Evolutionary conservation across 768 basidiomycete species (phyloP).

Genomic region (Piloderma croceum): DNA sequence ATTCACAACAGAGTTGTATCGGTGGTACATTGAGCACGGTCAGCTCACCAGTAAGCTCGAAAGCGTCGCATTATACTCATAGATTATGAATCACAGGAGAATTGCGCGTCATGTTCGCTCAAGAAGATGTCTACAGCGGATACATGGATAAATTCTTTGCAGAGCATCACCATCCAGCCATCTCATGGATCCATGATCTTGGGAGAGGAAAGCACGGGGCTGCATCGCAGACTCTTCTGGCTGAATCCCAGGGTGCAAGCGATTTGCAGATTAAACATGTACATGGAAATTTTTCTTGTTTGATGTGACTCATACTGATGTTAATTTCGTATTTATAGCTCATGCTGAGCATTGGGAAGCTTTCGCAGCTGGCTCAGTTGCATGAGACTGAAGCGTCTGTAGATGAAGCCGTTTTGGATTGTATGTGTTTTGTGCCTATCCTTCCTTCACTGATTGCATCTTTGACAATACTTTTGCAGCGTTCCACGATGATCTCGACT

Average conservation of each 20-base stretch:
- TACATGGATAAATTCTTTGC: slow-evolving; percentile 74
- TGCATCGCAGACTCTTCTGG: slow-evolving; percentile 59
- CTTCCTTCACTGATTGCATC: slow-evolving; percentile 5
- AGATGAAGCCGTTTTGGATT: slow-evolving; percentile 52
- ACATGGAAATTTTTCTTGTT: slow-evolving; percentile 17
- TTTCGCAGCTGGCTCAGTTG: slow-evolving; percentile 65
- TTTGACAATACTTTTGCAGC: slow-evolving; percentile 36
- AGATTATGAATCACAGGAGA: slow-evolving; percentile 46
- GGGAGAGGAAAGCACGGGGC: slow-evolving; percentile 58
- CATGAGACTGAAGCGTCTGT: slow-evolving; percentile 40
- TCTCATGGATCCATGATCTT: slow-evolving; percentile 88
- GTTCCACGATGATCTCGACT: slow-evolving; percentile 84
- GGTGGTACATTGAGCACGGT: slow-evolving; percentile 92
- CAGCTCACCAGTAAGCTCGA: slow-evolving; percentile 14
- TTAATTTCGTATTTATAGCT: slow-evolving; percentile 44
- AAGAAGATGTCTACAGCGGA: slow-evolving; percentile 53
- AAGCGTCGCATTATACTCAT: not conserved
- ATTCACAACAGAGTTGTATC: slow-evolving; percentile 86
- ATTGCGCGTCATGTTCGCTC: slow-evolving; percentile 74
- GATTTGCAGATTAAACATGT: slow-evolving; percentile 78
- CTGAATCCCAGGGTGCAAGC: slow-evolving; percentile 51
- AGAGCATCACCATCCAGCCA: slow-evolving; percentile 46
- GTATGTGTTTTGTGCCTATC: slow-evolving; percentile 29
- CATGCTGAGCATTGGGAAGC: slow-evolving; percentile 87
- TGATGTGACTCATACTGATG: not conserved